Conservation (phyloP, 2,329 filamentous ascomycete species). For the Dactylellina haptotyla region DNA sequence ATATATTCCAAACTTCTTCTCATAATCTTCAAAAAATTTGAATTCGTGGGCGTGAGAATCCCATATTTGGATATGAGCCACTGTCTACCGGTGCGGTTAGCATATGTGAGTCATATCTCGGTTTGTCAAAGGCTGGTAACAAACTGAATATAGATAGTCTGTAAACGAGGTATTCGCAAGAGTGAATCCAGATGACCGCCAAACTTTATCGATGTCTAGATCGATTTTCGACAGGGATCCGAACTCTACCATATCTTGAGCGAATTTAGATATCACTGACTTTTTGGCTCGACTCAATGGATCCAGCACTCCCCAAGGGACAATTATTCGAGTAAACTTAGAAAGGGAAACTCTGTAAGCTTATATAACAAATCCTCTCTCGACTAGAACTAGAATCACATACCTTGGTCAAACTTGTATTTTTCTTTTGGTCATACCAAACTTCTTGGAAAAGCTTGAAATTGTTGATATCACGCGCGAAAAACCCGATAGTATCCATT, state of each 20-base stretch:
- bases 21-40: conserved; percentile 21
- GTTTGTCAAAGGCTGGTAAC: not conserved
- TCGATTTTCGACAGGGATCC: conserved; percentile 1
- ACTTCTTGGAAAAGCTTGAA: conserved; percentile 50
- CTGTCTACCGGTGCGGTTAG: conserved; percentile 11
- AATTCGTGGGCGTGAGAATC: conserved; percentile 34
- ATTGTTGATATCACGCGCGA: conserved; percentile 50
- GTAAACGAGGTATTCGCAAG: conserved; percentile 9
- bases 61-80: conserved; percentile 41
- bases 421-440: conserved; percentile 27
- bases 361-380: not conserved
- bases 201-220: conserved; percentile 26
- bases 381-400: not conserved
- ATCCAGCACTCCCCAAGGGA: conserved; percentile 27
- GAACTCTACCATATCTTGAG: conserved; percentile 9
- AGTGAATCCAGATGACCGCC: conserved; percentile 17
- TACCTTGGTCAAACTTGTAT: not conserved
- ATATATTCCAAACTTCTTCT: conserved; percentile 19
- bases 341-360: not conserved
- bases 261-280: conserved; percentile 25
- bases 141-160: conserved; percentile 40
- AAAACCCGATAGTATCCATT: conserved; percentile 54
- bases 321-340: conserved; percentile 13
- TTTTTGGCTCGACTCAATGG: not conserved
- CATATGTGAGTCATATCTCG: not conserved